Base-by-base conservation (phyloP, 2,329 filamentous ascomycete genomes). In the Ophiocordyceps sinensis region DNA sequence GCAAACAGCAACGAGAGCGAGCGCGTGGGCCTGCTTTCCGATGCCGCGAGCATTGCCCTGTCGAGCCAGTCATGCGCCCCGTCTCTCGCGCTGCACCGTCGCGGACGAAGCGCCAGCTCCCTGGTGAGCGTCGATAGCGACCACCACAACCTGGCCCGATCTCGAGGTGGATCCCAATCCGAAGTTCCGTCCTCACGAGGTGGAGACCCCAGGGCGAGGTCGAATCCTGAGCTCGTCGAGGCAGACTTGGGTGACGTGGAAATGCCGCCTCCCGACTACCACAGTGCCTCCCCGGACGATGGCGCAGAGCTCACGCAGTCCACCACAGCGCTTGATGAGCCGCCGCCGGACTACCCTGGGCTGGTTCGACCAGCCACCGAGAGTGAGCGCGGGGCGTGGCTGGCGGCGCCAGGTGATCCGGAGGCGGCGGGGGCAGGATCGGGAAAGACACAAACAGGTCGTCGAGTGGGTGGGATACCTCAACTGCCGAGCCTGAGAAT, bases 1-100 rank as follows among this genome's bases (percentile, higher is more conserved):
- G 81, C 80, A 30, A 82, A 79, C 52, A 87, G 81, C 46, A 70
- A 68, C 15, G 83, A 87, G 49, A 85, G 79, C 51, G 82, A 89
- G 54, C 67, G 77, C 28, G 65, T 79, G 36, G 82, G 82, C 1
- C 62, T 89, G 9, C 67, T 89, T 12, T 82, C 80, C 29, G 79
- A 81, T 47, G 77, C 81, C 1, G 83, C 81, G 2, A 79, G 73
- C 49, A 80, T 85, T 36, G 61, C 62, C 21, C 46, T 50, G 50
- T 61, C 60, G 45, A 54, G 55, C 47, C 56, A 53, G 36, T 51
- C 59, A 28, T 44, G 53, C 30, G 56, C 60, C 34, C 55, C 58
- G 37, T 53, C 62, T 32, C 53, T 48, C 8, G 31, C 36, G n/a
- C 49, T 47, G 13, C 65, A 71, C 47, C 58, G 57, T 2, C 64